Evolutionary conservation across 805 yeast genomes (phyloP), one percentile per base, ranked within the genome.

Genomic region (Ogataea methanolica): DNA sequence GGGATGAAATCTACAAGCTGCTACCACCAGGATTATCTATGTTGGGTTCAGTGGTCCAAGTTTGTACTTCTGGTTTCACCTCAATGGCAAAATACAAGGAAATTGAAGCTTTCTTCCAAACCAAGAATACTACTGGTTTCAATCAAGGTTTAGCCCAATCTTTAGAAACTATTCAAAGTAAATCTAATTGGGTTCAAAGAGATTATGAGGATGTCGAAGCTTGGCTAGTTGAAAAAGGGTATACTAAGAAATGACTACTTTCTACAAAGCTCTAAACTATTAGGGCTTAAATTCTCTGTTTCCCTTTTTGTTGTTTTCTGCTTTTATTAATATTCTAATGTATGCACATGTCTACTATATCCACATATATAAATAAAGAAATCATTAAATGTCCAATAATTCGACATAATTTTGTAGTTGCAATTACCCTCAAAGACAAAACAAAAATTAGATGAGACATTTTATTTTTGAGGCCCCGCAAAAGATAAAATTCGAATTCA

Each of bases 11-110:
- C 50, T 68, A 69, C 57, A 75, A 79, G 63, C 71, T 76, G 59
- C 76, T 89, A 62, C 96, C 97, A 44, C 88, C 96, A 15, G 85
- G 88, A 12, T 75, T 85, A 53, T 75, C 89, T 22, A 80, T 90
- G 88, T 73, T 92, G 58, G 85, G 92, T 19, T 73, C 83, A 17
- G 82, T 94, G 49, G 85, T 92, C 36, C 72, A 75, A 33, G 53
- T 85, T 34, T 69, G 83, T 42, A 76, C 87, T 41, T 69, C 55
- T 47, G 69, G 62, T 38, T 71, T 72, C 51, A 72, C 75, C 33
- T 55, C 73, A 17, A 58, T 57, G 55, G 71, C 69, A 34, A 74
- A 68, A 53, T 63, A 65, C 43, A 59, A 64, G n/a, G 75, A 72
- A 44, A 68, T 79, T 44, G 69, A 68, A 47, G 58, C 46, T 11